A percentile compares a stretch with the other conserved stretches of the same genome.
Evolutionary conservation across 768 basidiomycete genomes (phyloP).

Genomic region (Boletus coccyginus): DNA sequence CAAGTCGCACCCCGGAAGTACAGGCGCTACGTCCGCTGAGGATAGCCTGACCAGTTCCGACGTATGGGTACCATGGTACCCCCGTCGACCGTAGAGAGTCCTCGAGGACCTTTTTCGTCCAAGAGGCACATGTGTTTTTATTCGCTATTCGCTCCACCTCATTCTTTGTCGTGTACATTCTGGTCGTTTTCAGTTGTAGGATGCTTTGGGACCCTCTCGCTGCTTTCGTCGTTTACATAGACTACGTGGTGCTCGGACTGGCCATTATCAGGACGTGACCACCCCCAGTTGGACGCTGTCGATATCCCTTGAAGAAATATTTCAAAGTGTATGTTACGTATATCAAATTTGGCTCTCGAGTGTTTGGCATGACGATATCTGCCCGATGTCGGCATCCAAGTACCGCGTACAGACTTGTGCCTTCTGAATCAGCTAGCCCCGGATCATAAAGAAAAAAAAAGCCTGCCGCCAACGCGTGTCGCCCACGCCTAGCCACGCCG

Average conservation of each 20-base stretch:
- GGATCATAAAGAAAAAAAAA: neutral
- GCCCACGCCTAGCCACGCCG: neutral
- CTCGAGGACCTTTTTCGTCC: neutral
- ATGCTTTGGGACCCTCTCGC: neutral
- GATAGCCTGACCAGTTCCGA: constrained; percentile 13
- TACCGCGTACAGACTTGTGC: neutral
- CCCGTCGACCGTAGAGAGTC: neutral
- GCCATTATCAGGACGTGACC: neutral
- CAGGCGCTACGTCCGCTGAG: neutral
- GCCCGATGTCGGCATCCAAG: neutral
- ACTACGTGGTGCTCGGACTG: neutral
- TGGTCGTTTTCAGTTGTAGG: too few relatives aligned
- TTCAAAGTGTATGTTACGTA: neutral
- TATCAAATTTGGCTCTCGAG: neutral
- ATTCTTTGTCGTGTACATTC: neutral
- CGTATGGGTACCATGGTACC: constrained; percentile 18
- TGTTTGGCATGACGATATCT: neutral
- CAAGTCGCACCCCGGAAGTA: constrained; percentile 1
- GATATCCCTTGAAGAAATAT: neutral
- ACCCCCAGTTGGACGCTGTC: neutral
- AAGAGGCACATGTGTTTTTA: neutral
- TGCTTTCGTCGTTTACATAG: neutral
- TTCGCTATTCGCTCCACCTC: neutral
- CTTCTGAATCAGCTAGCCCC: neutral
- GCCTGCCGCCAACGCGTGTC: neutral